A percentile compares a stretch with the other conserved stretches of the same genome.
phyloP scores from a whole-genome alignment of 176 grass and related monocot species.

The Rhipidocladum racemiflorum region DNA sequence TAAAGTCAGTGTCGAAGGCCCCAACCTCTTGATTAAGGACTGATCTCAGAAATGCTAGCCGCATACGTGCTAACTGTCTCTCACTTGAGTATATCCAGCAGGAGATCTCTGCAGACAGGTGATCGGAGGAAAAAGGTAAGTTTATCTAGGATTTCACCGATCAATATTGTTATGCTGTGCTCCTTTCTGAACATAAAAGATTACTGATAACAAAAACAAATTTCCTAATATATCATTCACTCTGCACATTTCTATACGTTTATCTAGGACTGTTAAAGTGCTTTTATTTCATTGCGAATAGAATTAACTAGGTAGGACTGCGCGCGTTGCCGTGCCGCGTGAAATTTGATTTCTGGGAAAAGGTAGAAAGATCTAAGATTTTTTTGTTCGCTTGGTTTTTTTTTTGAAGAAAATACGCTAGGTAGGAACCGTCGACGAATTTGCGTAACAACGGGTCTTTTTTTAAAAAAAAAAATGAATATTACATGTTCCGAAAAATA shows the following conservation, averaged over 20 bases:
- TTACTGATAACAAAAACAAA: not conserved
- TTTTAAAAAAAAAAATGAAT: no score
- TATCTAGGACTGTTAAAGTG: not conserved
- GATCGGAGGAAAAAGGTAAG: constrained; percentile 12
- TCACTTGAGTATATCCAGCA: constrained; percentile 57
- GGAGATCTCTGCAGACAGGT: constrained; percentile 36
- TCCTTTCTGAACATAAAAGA: not conserved
- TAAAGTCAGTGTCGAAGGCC: constrained; percentile 51
- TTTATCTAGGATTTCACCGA: constrained; percentile 9
- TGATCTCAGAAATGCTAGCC: constrained; percentile 40
- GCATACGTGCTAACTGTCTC: constrained; percentile 43
- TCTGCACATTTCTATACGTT: not conserved
- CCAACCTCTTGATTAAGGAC: constrained; percentile 53
- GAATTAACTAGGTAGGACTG: no score
- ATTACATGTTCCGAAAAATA: no score
- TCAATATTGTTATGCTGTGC: not conserved
- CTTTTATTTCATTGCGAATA: not conserved
- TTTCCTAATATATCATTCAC: not conserved
- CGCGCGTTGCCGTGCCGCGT: no score
- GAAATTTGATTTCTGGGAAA: no score
- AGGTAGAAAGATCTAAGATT: no score
- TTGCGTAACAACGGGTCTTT: no score
- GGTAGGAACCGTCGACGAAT: no score
- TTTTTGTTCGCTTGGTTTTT: no score
- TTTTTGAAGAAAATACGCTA: no score